phyloP scores from a whole-genome alignment of 2,329 filamentous ascomycete species.

The Ophiostoma angusticollis region DNA sequence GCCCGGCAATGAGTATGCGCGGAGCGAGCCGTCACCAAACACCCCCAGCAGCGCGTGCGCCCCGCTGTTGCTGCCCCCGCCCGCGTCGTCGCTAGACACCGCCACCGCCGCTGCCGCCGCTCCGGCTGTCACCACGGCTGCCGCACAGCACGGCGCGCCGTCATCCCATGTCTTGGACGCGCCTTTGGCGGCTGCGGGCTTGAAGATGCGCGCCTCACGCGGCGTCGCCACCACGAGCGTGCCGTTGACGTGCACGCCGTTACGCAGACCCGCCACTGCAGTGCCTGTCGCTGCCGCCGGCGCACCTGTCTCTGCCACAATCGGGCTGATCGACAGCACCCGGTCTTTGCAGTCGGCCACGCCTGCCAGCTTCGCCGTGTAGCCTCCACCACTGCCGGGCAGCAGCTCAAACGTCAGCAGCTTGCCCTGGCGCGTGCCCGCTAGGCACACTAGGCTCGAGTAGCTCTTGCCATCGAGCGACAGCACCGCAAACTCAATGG shows the following conservation, averaged over 20 bases:
- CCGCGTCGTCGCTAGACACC: too few species aligned
- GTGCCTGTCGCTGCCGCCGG: conserved; percentile 63
- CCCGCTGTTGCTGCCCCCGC: too few species aligned
- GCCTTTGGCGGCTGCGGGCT: conserved; percentile 73
- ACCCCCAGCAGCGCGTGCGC: conserved; percentile 71
- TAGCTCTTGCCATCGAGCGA: conserved; percentile 89
- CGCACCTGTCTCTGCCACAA: conserved; percentile 65
- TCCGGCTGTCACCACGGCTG: conserved; percentile 61
- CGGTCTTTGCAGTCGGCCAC: conserved; percentile 51
- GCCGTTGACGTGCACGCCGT: conserved; percentile 64
- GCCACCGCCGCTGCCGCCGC: too few species aligned
- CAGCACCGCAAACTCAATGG: conserved; percentile 85
- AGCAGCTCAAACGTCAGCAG: conserved; percentile 84
- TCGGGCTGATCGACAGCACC: conserved; percentile 65
- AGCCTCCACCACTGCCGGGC: conserved; percentile 59
- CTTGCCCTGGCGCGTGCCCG: conserved; percentile 75
- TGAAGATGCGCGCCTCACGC: conserved; percentile 78
- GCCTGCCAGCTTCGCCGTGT: conserved; percentile 60
- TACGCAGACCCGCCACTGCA: conserved; percentile 63
- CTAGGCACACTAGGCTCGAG: conserved; percentile 85
- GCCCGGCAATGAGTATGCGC: conserved; percentile 76
- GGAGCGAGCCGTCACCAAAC: conserved; percentile 68
- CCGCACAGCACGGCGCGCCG: conserved; percentile 67
- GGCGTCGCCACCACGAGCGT: conserved; percentile 57
- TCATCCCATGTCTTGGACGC: conserved; percentile 87